Evolutionary conservation across 495 filamentous ascomycete species (phyloP).

Genomic region (Penicillium nucicola): DNA sequence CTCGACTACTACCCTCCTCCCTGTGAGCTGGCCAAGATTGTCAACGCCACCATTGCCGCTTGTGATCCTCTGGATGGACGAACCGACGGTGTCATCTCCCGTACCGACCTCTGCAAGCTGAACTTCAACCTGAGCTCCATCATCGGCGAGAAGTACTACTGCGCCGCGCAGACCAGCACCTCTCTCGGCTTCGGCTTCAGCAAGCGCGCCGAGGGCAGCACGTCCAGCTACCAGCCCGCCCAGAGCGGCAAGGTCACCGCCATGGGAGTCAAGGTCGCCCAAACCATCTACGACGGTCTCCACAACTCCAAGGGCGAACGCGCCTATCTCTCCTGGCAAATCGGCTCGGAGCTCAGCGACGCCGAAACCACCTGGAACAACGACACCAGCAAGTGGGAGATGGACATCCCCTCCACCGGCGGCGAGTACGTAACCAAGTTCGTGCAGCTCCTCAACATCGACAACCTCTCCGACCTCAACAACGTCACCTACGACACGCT

Average conservation of each 20-base stretch:
- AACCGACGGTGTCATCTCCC: slow-evolving; percentile 49
- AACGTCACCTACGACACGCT: slow-evolving; percentile 49
- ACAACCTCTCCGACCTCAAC: slow-evolving; percentile 31
- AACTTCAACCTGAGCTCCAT: slow-evolving; percentile 42
- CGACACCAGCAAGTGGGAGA: slow-evolving; percentile 15
- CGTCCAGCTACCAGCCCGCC: slow-evolving; percentile 25
- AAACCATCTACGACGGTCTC: slow-evolving; percentile 31
- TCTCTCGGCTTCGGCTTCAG: slow-evolving; percentile 36
- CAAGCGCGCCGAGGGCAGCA: slow-evolving; percentile 30
- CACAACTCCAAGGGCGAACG: slow-evolving; percentile 29
- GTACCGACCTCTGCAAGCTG: slow-evolving; percentile 50
- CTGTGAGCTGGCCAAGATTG: slow-evolving; percentile 50
- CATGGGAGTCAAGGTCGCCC: slow-evolving; percentile 27
- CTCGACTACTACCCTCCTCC: slow-evolving; percentile 48
- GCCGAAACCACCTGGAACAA: slow-evolving; percentile 21
- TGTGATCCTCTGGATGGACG: slow-evolving; percentile 53
- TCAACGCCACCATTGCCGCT: slow-evolving; percentile 47
- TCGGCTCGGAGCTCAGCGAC: slow-evolving; percentile 27
- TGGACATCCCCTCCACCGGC: slow-evolving; percentile 20
- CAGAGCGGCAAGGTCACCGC: slow-evolving; percentile 31
- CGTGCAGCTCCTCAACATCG: slow-evolving; percentile 22
- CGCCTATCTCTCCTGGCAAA: slow-evolving; percentile 33
- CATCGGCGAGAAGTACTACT: slow-evolving; percentile 49
- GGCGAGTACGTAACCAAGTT: slow-evolving; percentile 26
- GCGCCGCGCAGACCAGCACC: slow-evolving; percentile 35